Percentiles rank a stretch among this genome's conserved stretches.
Evolutionary conservation across 139 green algal genomes (phyloP).

Genomic region (Limnomonas spitsbergensis): DNA sequence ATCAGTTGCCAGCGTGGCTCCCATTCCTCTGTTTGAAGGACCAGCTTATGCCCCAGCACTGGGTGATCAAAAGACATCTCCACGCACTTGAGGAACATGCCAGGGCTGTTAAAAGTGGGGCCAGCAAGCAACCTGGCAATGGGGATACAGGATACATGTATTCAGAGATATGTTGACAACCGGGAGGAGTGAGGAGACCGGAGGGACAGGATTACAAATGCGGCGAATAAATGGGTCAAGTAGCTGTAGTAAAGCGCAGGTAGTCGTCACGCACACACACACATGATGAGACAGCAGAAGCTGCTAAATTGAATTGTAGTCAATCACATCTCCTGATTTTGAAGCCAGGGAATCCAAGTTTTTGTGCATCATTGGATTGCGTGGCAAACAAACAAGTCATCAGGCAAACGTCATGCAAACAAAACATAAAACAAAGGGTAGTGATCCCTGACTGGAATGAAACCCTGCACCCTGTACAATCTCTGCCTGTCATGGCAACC

Average conservation of each 20-base stretch:
- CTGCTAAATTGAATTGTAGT: not conserved
- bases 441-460: too few relatives aligned
- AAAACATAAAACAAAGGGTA: too few relatives aligned
- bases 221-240: not conserved
- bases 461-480: too few relatives aligned
- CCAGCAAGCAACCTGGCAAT: conserved; percentile 5
- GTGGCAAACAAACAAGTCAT: too few relatives aligned
- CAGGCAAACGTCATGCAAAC: too few relatives aligned
- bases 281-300: not conserved
- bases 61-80: conserved; percentile 10
- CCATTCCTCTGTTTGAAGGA: not conserved
- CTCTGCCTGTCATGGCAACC: too few relatives aligned
- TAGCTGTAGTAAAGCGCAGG: not conserved
- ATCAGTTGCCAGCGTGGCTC: not conserved
- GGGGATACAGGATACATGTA: not conserved
- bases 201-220: too few relatives aligned
- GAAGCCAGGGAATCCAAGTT: not conserved
- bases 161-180: too few relatives aligned
- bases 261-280: not conserved
- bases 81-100: conserved; percentile 16
- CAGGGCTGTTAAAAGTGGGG: not conserved
- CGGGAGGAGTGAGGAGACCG: too few relatives aligned
- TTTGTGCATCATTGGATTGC: not conserved
- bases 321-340: not conserved
- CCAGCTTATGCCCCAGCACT: not conserved